These are phyloP conservation scores for Ustulina deusta DNA, from an alignment of 2,329 filamentous ascomycete species.

Conservation along the genomic window DNA sequence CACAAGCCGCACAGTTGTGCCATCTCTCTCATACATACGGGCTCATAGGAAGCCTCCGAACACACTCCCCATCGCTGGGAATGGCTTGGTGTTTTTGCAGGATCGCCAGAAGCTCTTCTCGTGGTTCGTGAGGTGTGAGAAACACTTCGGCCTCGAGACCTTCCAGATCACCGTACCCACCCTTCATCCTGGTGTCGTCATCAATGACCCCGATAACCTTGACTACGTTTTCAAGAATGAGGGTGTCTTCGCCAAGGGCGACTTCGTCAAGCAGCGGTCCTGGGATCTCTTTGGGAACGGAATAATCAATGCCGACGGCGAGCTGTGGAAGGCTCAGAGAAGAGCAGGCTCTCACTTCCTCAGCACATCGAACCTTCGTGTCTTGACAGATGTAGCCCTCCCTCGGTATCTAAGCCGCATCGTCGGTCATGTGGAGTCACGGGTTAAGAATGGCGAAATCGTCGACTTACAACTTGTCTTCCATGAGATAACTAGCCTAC, in stretches of 20 bases:
- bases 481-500: slow-evolving; percentile 72
- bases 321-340: slow-evolving; percentile 71
- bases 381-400: slow-evolving; percentile 68
- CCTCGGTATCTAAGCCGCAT: slow-evolving; percentile 64
- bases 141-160: slow-evolving; percentile 68
- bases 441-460: slow-evolving; percentile 44
- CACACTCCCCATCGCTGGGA: slow-evolving; percentile 68
- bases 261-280: slow-evolving; percentile 70
- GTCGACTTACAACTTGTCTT: slow-evolving; percentile 71
- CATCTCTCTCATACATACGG: slow-evolving; percentile 6
- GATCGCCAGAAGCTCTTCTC: slow-evolving; percentile 69
- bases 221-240: slow-evolving; percentile 73
- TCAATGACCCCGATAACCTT: slow-evolving; percentile 71
- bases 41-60: slow-evolving; percentile 60
- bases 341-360: slow-evolving; percentile 72
- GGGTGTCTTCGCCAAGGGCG: slow-evolving; percentile 70
- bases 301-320: slow-evolving; percentile 75
- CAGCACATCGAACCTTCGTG: slow-evolving; percentile 66
- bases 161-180: slow-evolving; percentile 72
- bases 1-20: neutral
- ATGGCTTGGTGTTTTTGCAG: slow-evolving; percentile 71
- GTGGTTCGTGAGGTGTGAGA: slow-evolving; percentile 72
- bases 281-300: slow-evolving; percentile 74
- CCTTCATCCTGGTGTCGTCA: slow-evolving; percentile 71
- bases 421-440: slow-evolving; percentile 54